Evolutionary conservation across 2,329 filamentous ascomycete genomes (phyloP).

Genomic region (Hymenoscyphus occultus): DNA sequence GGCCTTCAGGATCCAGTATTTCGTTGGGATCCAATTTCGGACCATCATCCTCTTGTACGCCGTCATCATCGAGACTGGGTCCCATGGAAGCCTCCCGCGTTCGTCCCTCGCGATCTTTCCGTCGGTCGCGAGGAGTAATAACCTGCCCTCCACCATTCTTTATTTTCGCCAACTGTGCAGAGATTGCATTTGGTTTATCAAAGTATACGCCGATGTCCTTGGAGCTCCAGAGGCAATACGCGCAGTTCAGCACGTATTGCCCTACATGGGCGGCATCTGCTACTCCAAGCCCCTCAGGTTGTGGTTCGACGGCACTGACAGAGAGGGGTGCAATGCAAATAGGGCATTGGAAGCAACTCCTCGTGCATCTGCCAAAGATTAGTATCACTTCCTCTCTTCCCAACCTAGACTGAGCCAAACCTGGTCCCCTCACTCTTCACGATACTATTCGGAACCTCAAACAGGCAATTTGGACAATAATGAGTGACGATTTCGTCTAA

Average conservation of each 20-base stretch:
- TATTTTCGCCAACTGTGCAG: conserved; percentile 71
- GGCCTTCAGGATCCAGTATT: conserved; percentile 59
- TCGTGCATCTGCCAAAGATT: conserved; percentile 63
- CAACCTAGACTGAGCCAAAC: conserved; percentile 45
- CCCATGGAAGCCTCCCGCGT: conserved; percentile 24
- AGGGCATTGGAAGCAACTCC: conserved; percentile 95
- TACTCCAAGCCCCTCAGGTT: conserved; percentile 33
- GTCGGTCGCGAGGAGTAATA: conserved; percentile 45
- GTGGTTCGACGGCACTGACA: conserved; percentile 65
- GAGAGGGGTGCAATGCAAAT: conserved; percentile 78
- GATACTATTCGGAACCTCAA: conserved; percentile 91
- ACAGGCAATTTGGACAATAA: conserved; percentile 92
- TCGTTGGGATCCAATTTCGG: conserved; percentile 32
- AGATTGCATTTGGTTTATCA: conserved; percentile 83
- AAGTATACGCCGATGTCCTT: conserved; percentile 87
- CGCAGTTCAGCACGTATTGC: conserved; percentile 78
- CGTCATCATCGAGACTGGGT: conserved; percentile 29
- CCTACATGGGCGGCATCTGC: conserved; percentile 43
- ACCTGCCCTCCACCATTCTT: conserved; percentile 57
- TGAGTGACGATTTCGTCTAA: conserved; percentile 92
- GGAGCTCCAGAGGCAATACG: conserved; percentile 91
- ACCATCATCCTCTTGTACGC: conserved; percentile 37
- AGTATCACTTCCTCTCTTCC: conserved; percentile 6
- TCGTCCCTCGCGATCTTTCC: conserved; percentile 30
- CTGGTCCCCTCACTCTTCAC: conserved; percentile 91